Evolutionary conservation across 2,329 filamentous ascomycete species (phyloP).

Genomic region (Fusarium sororula): DNA sequence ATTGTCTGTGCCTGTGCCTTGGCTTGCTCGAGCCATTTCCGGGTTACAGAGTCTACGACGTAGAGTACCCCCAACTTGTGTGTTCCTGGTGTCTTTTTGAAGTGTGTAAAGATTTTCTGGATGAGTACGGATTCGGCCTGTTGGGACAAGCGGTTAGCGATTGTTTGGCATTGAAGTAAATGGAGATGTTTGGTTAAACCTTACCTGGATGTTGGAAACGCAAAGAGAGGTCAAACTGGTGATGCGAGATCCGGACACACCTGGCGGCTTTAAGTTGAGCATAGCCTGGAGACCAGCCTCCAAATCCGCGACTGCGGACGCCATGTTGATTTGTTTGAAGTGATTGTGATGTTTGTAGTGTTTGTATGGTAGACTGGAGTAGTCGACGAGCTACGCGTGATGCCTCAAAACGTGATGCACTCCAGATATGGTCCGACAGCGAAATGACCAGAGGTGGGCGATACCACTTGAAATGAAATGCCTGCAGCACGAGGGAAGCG

Average conservation of each 20-base stretch:
- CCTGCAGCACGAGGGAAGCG: constrained; percentile 31
- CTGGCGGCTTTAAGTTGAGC: constrained; percentile 89
- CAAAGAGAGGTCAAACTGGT: constrained; percentile 86
- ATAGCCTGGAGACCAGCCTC: constrained; percentile 91
- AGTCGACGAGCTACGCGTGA: constrained; percentile 35
- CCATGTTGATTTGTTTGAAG: constrained; percentile 60
- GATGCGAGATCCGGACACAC: constrained; percentile 94
- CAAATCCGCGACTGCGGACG: constrained; percentile 88
- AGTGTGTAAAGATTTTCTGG: constrained; percentile 95
- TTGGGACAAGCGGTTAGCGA: constrained; percentile 37
- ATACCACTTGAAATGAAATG: constrained; percentile 16
- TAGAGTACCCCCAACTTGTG: constrained; percentile 99
- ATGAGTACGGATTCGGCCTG: constrained; percentile 95
- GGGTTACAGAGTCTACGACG: constrained; percentile 99
- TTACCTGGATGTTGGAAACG: constrained; percentile 89
- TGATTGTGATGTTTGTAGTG: constrained; percentile 4
- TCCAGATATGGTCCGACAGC: constrained; percentile 14
- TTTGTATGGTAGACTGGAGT: constrained; percentile 36
- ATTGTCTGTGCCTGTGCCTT: constrained; percentile 85
- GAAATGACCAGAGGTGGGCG: constrained; percentile 19
- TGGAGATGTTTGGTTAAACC: constrained; percentile 16
- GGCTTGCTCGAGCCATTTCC: constrained; percentile 97
- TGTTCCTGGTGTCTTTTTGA: constrained; percentile 92
- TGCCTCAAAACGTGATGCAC: constrained; percentile 26
- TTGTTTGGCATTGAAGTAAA: not conserved